Base-by-base conservation (phyloP, 495 filamentous ascomycete species). In the Chlorociboria aeruginascens region DNA sequence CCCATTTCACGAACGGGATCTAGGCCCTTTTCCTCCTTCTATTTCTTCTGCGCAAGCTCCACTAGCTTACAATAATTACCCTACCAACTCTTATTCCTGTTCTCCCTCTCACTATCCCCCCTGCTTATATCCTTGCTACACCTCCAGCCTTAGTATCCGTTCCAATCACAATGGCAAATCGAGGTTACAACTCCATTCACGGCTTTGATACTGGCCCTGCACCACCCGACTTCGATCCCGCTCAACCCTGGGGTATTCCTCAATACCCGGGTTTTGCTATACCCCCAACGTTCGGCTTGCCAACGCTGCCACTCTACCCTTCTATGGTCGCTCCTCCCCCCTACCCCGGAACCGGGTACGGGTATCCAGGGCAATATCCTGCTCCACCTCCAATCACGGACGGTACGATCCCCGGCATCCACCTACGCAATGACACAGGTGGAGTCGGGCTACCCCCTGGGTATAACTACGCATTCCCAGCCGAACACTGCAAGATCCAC, bases 381-480 rank as follows among this genome's bases (percentile, higher is more conserved):
- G 47, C 47, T 20, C 31, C 13, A 14, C 25, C 16, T 3, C 29
- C 50, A 32, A 8, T 33, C 4, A 32, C 28, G 1, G 17, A 44
- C 20, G 31, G 42, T 33, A 13, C 3, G 12, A 54, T 81, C 38
- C 67, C 72, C 9, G 69, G 67, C 8, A 63, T 79, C 42, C 77
- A 83, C 58, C 55, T 82, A 33, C 63, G 64, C 16, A 69, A 79
- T 45, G 66, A 70, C 12, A 71, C 73, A 9, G 77, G 78, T 12
- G 81, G 80, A 32, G 57, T 62, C 7, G 71, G 70, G 33, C 63
- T 65, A 32, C 70, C 73, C 50, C 69, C 69, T 0, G 70, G 69
- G 3, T 74, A 68, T 57, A 68, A 74, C 57, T 76, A 73, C 55
- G 63, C 71, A 43, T 74, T 74, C 55, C 66, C 66, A 0, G 43